phyloP scores from a whole-genome alignment of 306 rosid species.

The Vigna radiata region DNA sequence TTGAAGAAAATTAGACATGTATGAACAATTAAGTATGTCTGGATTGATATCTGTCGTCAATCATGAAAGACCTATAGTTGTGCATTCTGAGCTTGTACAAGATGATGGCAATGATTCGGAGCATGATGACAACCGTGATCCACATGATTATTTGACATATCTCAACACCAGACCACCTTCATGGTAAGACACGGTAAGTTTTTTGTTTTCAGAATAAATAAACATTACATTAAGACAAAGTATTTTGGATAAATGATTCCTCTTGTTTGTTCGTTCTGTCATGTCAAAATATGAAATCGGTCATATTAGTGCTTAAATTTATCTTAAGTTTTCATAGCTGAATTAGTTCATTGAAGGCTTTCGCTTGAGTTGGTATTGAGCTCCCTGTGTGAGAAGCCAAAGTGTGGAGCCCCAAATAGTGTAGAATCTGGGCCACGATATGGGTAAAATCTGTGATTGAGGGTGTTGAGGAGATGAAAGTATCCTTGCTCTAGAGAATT shows the following conservation, averaged over 20 bases:
- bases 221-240: constrained; percentile 12
- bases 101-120: constrained; percentile 56
- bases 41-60: too few relatives aligned
- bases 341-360: not conserved
- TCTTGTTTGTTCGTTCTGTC: not conserved
- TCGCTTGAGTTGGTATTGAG: not conserved
- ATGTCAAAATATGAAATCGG: constrained; percentile 10
- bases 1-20: too few relatives aligned
- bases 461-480: constrained; percentile 14
- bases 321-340: not conserved
- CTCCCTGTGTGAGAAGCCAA: not conserved
- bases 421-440: not conserved
- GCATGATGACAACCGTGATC: constrained; percentile 50
- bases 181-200: constrained; percentile 62
- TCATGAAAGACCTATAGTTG: constrained; percentile 87
- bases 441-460: not conserved
- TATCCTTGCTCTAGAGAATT: not conserved
- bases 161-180: constrained; percentile 86
- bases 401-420: not conserved
- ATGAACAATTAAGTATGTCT: too few relatives aligned
- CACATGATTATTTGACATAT: constrained; percentile 73
- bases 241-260: constrained; percentile 6
- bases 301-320: not conserved
- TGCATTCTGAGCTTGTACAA: constrained; percentile 79
- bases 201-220: constrained; percentile 24